These are phyloP conservation scores for Ophiostoma sp. DNA, from an alignment of 2,329 filamentous ascomycete species.

Conservation along the genomic window DNA sequence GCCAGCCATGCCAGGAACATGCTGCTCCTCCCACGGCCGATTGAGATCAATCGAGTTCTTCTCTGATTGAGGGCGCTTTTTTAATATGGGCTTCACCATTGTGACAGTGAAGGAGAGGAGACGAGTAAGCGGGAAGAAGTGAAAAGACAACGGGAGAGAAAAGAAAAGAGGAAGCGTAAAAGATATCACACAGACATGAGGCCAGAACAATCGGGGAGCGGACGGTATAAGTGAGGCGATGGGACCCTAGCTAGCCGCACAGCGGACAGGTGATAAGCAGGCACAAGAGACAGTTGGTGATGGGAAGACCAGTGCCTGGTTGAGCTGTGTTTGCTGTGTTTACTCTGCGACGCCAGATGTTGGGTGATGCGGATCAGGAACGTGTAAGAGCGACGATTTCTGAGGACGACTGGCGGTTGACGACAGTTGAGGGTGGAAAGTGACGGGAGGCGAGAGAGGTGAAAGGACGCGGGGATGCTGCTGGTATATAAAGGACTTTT, in stretches of 20 bases:
- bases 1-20: slow-evolving; percentile 36
- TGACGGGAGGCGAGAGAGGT: background rate
- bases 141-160: background rate
- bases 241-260: background rate
- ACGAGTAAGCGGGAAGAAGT: background rate
- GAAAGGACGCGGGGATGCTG: background rate
- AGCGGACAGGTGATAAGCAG: background rate
- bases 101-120: slow-evolving; percentile 35
- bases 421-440: background rate
- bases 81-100: slow-evolving; percentile 57
- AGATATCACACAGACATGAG: slow-evolving; percentile 11
- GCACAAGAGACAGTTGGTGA: background rate
- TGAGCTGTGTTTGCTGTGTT: background rate
- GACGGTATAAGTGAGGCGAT: background rate
- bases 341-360: slow-evolving; percentile 1
- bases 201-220: background rate
- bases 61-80: slow-evolving; percentile 53
- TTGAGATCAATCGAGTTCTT: slow-evolving; percentile 60
- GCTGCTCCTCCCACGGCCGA: slow-evolving; percentile 54
- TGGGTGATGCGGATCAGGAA: slow-evolving; percentile 11
- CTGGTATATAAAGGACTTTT: background rate
- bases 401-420: background rate
- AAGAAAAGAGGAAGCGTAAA: background rate
- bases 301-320: background rate
- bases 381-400: background rate